Conservation (phyloP, 108 stramenopile genomes). For the Epipyxis sp. region DNA sequence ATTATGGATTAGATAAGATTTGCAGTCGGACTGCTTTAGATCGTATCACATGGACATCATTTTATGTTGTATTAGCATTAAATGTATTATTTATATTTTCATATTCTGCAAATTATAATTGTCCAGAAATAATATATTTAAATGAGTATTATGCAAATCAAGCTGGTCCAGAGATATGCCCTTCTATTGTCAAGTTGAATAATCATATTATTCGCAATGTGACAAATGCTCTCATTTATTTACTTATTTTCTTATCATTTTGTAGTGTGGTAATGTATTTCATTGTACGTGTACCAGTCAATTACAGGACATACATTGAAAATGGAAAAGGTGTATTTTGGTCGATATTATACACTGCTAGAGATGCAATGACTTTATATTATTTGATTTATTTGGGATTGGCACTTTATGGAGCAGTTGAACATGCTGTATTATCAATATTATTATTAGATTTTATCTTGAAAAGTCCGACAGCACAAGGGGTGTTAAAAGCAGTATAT, state of each 20-base stretch:
- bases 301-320: constrained; percentile 16
- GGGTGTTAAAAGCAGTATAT: constrained; percentile 45
- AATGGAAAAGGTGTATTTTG: not conserved
- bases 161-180: not conserved
- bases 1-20: constrained; percentile 22
- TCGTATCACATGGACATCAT: constrained; percentile 33
- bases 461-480: constrained; percentile 39
- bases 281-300: constrained; percentile 39
- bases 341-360: constrained; percentile 26
- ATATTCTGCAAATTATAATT: no score
- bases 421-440: not conserved
- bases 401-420: constrained; percentile 2
- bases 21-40: constrained; percentile 35
- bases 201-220: constrained; percentile 16
- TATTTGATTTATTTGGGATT: constrained; percentile 31
- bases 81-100: constrained; percentile 40
- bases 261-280: constrained; percentile 30
- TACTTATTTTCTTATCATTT: constrained; percentile 1
- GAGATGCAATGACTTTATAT: constrained; percentile 34
- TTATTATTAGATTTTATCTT: constrained; percentile 43
- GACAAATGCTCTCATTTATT: not conserved
- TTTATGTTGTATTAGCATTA: constrained; percentile 35
- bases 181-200: not conserved
- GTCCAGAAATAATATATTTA: constrained; percentile 18
- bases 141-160: not conserved